Base-by-base conservation (phyloP, 1,139 yeast species). In the Meyerozyma elateridarum region DNA sequence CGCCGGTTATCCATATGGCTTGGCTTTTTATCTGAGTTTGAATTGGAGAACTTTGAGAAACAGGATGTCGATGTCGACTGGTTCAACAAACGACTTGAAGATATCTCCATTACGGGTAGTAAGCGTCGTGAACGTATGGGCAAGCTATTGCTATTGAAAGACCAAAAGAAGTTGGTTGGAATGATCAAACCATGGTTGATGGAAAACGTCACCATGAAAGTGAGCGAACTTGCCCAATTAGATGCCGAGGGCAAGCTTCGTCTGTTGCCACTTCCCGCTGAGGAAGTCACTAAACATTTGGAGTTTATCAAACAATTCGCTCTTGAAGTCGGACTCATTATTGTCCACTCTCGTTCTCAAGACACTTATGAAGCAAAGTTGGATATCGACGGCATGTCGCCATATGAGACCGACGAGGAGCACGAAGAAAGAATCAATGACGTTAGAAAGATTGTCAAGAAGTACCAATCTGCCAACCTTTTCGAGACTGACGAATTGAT, bases 11-110 rank as follows among this genome's bases (percentile, higher is more conserved):
- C 74, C 17, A 56, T 76, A 25, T 88, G 95, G 93, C 65, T 93
- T 30, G 78, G 80, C 29, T 65, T 67, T 38, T 60, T 83, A 32
- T 71, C 87, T 1, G 72, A 75, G 39, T 82, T 83, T 46, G 96
- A 87, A 54, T 65, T 85, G 45, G 88, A 85, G 53, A 76, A 79
- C 50, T 89, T 88, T 48, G 93, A 84, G 51, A 79, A 73, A 42
- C 76, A 75, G 34, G 87, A 84, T 41, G 84, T 87, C 37, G 96
- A 91, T 54, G 77, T 83, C 26, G 94, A 83, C 41, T 89, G 96
- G 96, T 85, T 88, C 57, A 87, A 85, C 54, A 76, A 81, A 48
- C 85, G 84, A 46, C 70, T 89, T 38, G 93, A 85, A 44, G 79
- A 81, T 45, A 79, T 89, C 36, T 82, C 95, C 3, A 65, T 81